A percentile compares a stretch with the other conserved stretches of the same genome.
These are phyloP conservation scores for Penicillium cinerascens DNA, from an alignment of 495 filamentous ascomycete genomes.

Conservation along the genomic window DNA sequence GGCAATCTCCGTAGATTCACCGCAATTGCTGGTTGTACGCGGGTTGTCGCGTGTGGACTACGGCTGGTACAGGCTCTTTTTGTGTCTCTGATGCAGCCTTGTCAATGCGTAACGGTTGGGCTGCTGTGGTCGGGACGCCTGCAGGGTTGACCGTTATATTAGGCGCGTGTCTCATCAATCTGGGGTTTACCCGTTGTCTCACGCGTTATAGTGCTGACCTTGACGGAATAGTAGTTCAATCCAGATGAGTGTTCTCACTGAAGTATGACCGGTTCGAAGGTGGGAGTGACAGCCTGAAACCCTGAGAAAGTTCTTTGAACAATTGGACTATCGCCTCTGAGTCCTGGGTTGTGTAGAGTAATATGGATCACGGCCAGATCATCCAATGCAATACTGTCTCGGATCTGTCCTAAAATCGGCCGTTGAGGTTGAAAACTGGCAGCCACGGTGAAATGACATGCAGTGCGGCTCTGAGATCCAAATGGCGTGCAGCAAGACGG, in stretches of 20 bases:
- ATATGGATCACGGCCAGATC: constrained; percentile 6
- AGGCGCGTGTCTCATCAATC: constrained; percentile 12
- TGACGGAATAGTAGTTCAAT: neutral
- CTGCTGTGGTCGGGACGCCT: constrained; percentile 24
- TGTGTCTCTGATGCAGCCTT: constrained; percentile 2
- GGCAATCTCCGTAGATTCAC: constrained; percentile 12
- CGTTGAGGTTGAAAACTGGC: neutral
- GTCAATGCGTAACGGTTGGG: constrained; percentile 17
- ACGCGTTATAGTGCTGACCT: neutral
- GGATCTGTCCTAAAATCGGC: constrained; percentile 13
- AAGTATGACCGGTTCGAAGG: neutral
- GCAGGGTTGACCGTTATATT: constrained; percentile 24
- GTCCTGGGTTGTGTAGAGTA: neutral
- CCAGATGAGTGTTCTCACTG: neutral
- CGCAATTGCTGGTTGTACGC: constrained; percentile 29
- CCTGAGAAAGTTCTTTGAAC: neutral
- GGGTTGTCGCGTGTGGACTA: constrained; percentile 28
- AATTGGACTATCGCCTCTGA: neutral
- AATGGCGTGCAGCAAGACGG: neutral
- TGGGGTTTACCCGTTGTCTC: neutral
- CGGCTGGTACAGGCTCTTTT: constrained; percentile 14
- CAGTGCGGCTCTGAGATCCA: neutral
- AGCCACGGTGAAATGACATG: neutral
- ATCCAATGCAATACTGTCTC: constrained; percentile 28
- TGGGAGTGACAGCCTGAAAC: neutral